Evolutionary conservation across 768 basidiomycete genomes (phyloP).

Genomic region (Pholiota conissans): DNA sequence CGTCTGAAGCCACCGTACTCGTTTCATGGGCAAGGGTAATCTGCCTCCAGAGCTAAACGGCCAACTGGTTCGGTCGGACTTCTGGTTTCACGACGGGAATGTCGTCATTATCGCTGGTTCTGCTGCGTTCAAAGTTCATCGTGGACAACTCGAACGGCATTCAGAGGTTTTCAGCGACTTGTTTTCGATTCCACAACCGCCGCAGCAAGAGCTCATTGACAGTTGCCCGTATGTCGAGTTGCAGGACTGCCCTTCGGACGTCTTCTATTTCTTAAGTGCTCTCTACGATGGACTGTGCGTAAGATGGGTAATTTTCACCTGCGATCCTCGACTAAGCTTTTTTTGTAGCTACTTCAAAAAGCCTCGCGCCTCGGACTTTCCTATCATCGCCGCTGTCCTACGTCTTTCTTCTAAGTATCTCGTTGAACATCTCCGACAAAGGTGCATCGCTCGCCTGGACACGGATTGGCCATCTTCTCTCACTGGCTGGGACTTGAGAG

Average conservation of each 20-base stretch:
- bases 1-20: background rate
- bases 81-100: slow-evolving; percentile 78
- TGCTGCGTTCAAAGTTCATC: slow-evolving; percentile 72
- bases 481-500: slow-evolving; percentile 67
- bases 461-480: slow-evolving; percentile 72
- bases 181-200: slow-evolving; percentile 63
- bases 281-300: slow-evolving; percentile 78
- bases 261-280: slow-evolving; percentile 64
- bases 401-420: slow-evolving; percentile 78
- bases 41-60: slow-evolving; percentile 16
- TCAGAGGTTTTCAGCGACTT: slow-evolving; percentile 76
- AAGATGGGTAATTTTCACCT: too few relatives aligned
- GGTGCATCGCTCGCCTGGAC: slow-evolving; percentile 58
- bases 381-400: slow-evolving; percentile 60
- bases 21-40: slow-evolving; percentile 15
- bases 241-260: slow-evolving; percentile 65
- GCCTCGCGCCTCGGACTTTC: slow-evolving; percentile 54
- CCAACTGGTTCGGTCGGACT: slow-evolving; percentile 49
- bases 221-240: slow-evolving; percentile 60
- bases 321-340: background rate
- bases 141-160: slow-evolving; percentile 71
- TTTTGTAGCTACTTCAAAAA: slow-evolving; percentile 54
- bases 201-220: slow-evolving; percentile 49
- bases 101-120: slow-evolving; percentile 57
- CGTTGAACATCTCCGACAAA: slow-evolving; percentile 62